Percentiles rank a stretch among this genome's conserved stretches.
These are phyloP conservation scores for Leptodermis oblonga DNA, from an alignment of 257 asterid genomes.

Conservation along the genomic window DNA sequence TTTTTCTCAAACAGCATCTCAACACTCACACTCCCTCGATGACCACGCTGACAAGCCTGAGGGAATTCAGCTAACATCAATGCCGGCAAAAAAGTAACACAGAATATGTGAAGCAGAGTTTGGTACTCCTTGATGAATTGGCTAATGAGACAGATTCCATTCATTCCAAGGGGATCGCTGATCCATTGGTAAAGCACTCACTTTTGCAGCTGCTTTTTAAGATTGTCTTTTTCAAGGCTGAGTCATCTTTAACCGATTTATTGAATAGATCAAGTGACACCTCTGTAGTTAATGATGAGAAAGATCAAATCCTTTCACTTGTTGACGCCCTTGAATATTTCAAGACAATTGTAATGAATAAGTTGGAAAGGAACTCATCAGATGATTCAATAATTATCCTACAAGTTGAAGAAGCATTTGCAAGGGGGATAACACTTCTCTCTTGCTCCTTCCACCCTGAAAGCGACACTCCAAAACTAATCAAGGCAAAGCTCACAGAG, in stretches of 20 bases:
- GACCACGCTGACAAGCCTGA: background rate
- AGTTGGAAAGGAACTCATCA: background rate
- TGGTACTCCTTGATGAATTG: background rate
- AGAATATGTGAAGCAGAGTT: background rate
- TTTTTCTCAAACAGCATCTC: background rate
- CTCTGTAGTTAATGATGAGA: background rate
- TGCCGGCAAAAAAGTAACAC: background rate
- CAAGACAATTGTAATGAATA: no score
- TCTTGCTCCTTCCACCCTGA: background rate
- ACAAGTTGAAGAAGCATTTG: background rate
- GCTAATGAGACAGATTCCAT: background rate
- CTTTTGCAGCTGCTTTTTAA: background rate
- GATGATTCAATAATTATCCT: background rate
- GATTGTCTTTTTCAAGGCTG: slow-evolving; percentile 1
- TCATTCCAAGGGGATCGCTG: background rate
- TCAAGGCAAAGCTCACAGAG: slow-evolving; percentile 12
- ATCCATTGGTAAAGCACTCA: background rate
- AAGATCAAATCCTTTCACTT: background rate
- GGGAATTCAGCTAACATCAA: background rate
- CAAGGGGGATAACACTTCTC: background rate
- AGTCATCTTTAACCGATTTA: background rate
- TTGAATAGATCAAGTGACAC: no score
- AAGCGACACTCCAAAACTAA: background rate
- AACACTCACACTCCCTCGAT: background rate
- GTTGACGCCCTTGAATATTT: background rate